Evolutionary conservation across 2,329 filamentous ascomycete genomes (phyloP).

Genomic region (Penicillium sp.): DNA sequence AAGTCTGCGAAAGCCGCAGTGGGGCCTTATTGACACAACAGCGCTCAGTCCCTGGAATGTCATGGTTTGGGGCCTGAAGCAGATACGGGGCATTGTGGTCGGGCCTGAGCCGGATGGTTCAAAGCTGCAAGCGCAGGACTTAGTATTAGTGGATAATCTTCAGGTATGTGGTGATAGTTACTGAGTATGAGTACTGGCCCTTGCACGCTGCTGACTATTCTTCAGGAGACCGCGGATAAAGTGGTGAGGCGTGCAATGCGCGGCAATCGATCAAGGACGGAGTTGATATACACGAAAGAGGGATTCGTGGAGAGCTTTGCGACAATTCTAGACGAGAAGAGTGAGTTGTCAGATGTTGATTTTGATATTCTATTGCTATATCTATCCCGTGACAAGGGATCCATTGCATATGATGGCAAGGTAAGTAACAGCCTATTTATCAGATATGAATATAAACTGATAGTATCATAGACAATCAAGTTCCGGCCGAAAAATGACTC

Average conservation of each 20-base stretch:
- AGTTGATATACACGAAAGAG: conserved; percentile 69
- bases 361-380: conserved; percentile 72
- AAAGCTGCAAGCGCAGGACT: conserved; percentile 45
- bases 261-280: conserved; percentile 59
- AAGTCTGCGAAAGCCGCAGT: conserved; percentile 73
- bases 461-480: conserved; percentile 66
- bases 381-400: conserved; percentile 68
- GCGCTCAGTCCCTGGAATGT: conserved; percentile 69
- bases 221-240: conserved; percentile 58
- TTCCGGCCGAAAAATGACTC: conserved; percentile 64
- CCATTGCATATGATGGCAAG: conserved; percentile 54
- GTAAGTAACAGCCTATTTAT: conserved; percentile 33
- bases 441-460: conserved; percentile 21
- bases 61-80: conserved; percentile 74
- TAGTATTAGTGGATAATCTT: conserved; percentile 61
- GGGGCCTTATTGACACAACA: conserved; percentile 55
- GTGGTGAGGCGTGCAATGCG: conserved; percentile 54
- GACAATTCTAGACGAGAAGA: conserved; percentile 54
- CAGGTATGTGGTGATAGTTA: conserved; percentile 48
- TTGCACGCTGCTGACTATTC: conserved; percentile 27
- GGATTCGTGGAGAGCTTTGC: conserved; percentile 67
- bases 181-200: not conserved
- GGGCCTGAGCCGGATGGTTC: conserved; percentile 44
- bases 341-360: conserved; percentile 65
- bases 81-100: conserved; percentile 64